Conservation (phyloP, 2,329 filamentous ascomycete species). For the Phaeosphaeriaceae sp. region DNA sequence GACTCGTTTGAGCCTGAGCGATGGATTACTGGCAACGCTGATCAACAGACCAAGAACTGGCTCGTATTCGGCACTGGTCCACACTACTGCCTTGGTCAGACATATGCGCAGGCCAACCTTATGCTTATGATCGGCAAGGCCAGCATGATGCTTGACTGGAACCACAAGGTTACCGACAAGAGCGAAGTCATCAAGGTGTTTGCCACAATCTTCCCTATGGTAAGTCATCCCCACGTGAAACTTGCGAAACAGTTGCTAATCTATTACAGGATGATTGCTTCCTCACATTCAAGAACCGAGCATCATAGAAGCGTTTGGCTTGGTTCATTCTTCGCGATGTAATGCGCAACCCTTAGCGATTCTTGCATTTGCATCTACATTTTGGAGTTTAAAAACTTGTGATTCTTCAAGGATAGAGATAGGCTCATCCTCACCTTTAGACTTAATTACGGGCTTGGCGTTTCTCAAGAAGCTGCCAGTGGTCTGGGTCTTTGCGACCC, state of each 20-base stretch:
- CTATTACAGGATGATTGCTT: conserved; percentile 77
- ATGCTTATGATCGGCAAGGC: conserved; percentile 91
- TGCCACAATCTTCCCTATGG: conserved; percentile 96
- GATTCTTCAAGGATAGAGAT: conserved; percentile 20
- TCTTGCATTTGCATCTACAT: conserved; percentile 34
- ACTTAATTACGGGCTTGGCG: conserved; percentile 35
- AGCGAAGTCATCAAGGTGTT: conserved; percentile 98
- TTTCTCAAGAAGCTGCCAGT: conserved; percentile 5
- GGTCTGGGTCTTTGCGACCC: conserved; percentile 1
- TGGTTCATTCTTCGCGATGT: conserved; percentile 17
- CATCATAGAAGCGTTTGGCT: conserved; percentile 20
- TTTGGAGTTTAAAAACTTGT: conserved; percentile 23
- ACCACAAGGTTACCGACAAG: conserved; percentile 79
- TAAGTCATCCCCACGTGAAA: conserved; percentile 54
- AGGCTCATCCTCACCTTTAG: conserved; percentile 24
- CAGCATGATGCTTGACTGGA: conserved; percentile 85
- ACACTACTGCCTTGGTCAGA: conserved; percentile 95
- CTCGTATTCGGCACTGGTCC: conserved; percentile 94
- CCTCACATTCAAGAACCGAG: conserved; percentile 67
- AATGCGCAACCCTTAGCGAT: conserved; percentile 30
- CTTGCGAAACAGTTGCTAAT: conserved; percentile 23
- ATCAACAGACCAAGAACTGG: conserved; percentile 94
- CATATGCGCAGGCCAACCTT: conserved; percentile 87
- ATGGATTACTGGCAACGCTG: conserved; percentile 83
- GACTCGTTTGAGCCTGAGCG: conserved; percentile 67